Evolutionary conservation across 2,329 filamentous ascomycete genomes (phyloP).

Genomic region (Tolypocladium tundrense): DNA sequence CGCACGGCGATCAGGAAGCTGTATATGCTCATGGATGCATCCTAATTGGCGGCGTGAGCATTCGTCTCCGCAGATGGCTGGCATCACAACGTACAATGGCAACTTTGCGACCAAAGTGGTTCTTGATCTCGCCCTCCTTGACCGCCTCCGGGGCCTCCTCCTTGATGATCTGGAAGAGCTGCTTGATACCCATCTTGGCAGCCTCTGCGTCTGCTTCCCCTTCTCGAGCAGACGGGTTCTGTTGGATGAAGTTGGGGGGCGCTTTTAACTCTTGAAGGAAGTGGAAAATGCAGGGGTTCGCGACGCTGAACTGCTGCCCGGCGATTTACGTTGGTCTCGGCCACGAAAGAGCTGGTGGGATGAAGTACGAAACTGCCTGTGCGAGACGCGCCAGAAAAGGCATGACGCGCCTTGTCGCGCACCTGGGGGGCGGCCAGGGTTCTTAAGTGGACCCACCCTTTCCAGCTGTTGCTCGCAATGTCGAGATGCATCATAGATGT

Average conservation of each 20-base stretch:
- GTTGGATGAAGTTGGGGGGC: neutral
- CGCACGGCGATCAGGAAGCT: conserved; percentile 96
- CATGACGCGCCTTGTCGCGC: conserved; percentile 19
- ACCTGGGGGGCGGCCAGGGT: neutral
- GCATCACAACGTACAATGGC: conserved; percentile 64
- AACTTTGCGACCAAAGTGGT: conserved; percentile 96
- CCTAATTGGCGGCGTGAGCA: conserved; percentile 12
- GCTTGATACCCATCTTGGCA: conserved; percentile 53
- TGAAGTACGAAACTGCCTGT: neutral
- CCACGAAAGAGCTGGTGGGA: neutral
- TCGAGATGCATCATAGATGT: neutral
- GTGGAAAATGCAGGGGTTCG: neutral
- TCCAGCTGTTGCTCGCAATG: neutral
- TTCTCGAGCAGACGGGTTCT: neutral
- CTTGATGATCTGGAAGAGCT: conserved; percentile 71
- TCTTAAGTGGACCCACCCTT: neutral
- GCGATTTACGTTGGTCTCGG: neutral
- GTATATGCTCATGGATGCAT: conserved; percentile 91
- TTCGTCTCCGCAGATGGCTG: neutral
- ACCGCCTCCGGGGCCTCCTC: conserved; percentile 92
- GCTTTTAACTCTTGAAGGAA: neutral
- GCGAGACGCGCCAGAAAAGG: conserved; percentile 6
- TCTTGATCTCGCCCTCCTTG: conserved; percentile 97
- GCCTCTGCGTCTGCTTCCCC: neutral
- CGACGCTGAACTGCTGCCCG: neutral